phyloP scores from a whole-genome alignment of 2,329 filamentous ascomycete genomes.

The Pseudocercospora vitis region DNA sequence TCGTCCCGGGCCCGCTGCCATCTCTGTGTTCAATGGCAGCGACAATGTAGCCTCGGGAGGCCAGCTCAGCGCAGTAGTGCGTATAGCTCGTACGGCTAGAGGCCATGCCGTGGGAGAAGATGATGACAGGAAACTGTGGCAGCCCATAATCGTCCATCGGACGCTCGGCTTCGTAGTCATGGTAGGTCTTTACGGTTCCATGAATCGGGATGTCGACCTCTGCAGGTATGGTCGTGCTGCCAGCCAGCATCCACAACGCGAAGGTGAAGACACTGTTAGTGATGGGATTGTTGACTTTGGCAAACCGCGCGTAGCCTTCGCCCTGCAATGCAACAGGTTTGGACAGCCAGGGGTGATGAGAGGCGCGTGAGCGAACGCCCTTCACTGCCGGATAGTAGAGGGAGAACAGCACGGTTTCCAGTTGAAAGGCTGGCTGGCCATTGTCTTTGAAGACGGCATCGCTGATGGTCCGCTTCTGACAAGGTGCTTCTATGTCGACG shows the following conservation, averaged over 20 bases:
- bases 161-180: slow-evolving; percentile 34
- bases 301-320: slow-evolving; percentile 47
- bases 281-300: slow-evolving; percentile 40
- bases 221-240: slow-evolving; percentile 45
- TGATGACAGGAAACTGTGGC: slow-evolving; percentile 43
- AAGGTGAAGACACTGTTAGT: slow-evolving; percentile 43
- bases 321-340: slow-evolving; percentile 46
- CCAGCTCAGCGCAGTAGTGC: slow-evolving; percentile 48
- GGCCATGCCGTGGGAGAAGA: slow-evolving; percentile 52
- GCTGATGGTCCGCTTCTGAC: slow-evolving; percentile 39
- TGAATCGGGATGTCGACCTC: slow-evolving; percentile 46
- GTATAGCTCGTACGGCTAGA: slow-evolving; percentile 48
- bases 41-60: slow-evolving; percentile 48
- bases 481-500: slow-evolving; percentile 46
- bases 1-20: slow-evolving; percentile 47
- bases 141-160: slow-evolving; percentile 35
- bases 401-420: slow-evolving; percentile 48
- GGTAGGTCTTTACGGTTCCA: slow-evolving; percentile 29
- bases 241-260: slow-evolving; percentile 45
- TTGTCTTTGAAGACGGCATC: slow-evolving; percentile 42
- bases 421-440: slow-evolving; percentile 44
- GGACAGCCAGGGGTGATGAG: slow-evolving; percentile 46
- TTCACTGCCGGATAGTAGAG: slow-evolving; percentile 47
- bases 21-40: slow-evolving; percentile 51
- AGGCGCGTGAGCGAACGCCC: slow-evolving; percentile 28